Conservation (phyloP, 169 alveolate species). For the Cryptosporidium ubiquitum region DNA sequence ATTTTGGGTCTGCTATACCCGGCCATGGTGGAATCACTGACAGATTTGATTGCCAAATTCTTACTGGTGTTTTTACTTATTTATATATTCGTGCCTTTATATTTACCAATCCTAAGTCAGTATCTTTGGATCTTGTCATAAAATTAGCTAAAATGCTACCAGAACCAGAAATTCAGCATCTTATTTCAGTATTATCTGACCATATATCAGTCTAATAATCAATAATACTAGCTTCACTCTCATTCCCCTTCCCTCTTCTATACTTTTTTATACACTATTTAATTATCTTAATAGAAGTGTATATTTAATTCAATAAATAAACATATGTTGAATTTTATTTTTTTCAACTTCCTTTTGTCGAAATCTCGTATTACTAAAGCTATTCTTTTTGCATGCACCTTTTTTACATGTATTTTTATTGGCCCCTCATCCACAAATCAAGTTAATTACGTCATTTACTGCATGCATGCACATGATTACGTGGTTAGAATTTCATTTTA, state of each 20-base stretch:
- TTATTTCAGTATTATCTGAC: conserved; percentile 17
- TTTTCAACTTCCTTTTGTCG: too few relatives aligned
- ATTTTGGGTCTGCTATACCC: conserved; percentile 97
- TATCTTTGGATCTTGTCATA: conserved; percentile 51
- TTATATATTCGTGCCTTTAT: conserved; percentile 78
- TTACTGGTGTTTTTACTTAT: conserved; percentile 90
- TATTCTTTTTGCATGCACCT: neutral
- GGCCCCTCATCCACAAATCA: neutral
- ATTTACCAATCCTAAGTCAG: conserved; percentile 64
- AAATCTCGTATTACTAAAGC: too few relatives aligned
- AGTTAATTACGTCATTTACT: neutral
- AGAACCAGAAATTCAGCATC: conserved; percentile 58
- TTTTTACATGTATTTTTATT: neutral
- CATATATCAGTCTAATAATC: conserved; percentile 10
- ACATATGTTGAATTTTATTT: too few relatives aligned
- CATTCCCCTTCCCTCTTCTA: too few relatives aligned
- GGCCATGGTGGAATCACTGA: conserved; percentile 99
- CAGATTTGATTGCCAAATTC: conserved; percentile 97
- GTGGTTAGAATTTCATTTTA: too few relatives aligned
- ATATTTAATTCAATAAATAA: neutral
- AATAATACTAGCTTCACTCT: neutral
- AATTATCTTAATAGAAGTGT: neutral
- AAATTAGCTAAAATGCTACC: conserved; percentile 60
- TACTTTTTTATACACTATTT: too few relatives aligned
- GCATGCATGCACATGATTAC: neutral